Evolutionary conservation across 352 stramenopile genomes (phyloP).

Genomic region (Heterotrichella gracilis): DNA sequence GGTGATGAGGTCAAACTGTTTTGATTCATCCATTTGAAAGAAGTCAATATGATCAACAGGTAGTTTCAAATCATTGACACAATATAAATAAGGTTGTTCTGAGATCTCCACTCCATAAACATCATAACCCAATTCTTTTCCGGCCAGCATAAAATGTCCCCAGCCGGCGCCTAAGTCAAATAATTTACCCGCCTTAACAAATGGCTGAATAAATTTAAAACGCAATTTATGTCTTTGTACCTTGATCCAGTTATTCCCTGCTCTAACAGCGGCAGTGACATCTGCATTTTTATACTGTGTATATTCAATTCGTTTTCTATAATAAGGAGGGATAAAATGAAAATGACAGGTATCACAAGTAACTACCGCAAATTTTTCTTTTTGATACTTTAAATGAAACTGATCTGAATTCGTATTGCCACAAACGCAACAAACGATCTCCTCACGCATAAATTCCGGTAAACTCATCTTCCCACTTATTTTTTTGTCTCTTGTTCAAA

Average conservation of each 20-base stretch:
- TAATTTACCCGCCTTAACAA: neutral
- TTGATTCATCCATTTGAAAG: neutral
- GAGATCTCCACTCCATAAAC: neutral
- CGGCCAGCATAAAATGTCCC: neutral
- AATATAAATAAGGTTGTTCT: neutral
- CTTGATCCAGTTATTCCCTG: neutral
- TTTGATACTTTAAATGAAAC: neutral
- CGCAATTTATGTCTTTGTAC: neutral
- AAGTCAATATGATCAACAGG: neutral
- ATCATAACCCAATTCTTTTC: neutral
- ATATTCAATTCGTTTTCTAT: neutral
- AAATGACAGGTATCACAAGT: neutral
- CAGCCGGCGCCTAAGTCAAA: neutral
- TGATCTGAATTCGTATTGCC: neutral
- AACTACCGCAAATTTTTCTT: neutral
- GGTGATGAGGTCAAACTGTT: neutral
- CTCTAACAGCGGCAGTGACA: neutral
- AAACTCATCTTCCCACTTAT: no score
- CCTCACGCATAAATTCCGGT: no score
- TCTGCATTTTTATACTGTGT: neutral
- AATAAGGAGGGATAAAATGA: neutral
- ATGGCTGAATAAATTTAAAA: neutral
- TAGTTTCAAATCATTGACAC: neutral
- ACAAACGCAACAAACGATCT: no score
- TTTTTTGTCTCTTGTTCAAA: neutral